Conservation (phyloP, 1,284 basidiomycete species). For the Exobasidium cylindrosporum region DNA sequence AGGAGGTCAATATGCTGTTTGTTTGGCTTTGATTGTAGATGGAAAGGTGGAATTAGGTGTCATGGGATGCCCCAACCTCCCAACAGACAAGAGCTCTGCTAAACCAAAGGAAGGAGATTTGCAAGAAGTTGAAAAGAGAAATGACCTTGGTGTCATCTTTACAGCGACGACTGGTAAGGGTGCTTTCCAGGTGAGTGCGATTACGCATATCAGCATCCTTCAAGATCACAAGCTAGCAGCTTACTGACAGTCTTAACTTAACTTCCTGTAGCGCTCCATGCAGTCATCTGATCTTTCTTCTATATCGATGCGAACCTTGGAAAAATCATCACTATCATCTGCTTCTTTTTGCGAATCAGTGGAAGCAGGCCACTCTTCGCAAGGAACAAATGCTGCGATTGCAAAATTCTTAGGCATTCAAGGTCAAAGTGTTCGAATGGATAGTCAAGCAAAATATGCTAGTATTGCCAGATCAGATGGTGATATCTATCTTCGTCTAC, state of each 20-base stretch:
- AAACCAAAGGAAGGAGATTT: constrained; percentile 52
- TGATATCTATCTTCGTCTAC: constrained; percentile 84
- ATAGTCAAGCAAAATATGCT: constrained; percentile 95
- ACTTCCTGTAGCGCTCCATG: constrained; percentile 41
- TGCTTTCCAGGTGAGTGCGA: constrained; percentile 37
- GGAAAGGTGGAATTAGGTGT: constrained; percentile 72
- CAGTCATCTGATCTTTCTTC: constrained; percentile 21
- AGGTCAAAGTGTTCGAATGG: constrained; percentile 76
- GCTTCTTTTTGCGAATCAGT: constrained; percentile 85
- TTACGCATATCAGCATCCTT: not conserved
- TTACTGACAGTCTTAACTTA: not conserved
- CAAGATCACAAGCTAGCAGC: not conserved
- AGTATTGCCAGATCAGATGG: constrained; percentile 84
- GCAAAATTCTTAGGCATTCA: constrained; percentile 70
- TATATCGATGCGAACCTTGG: constrained; percentile 45
- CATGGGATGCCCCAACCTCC: constrained; percentile 91
- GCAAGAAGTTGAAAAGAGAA: constrained; percentile 26
- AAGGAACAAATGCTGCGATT: constrained; percentile 73
- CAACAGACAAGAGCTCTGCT: constrained; percentile 57
- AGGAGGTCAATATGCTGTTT: constrained; percentile 95
- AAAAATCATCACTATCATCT: constrained; percentile 55
- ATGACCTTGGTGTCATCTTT: constrained; percentile 48
- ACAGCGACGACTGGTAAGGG: constrained; percentile 48
- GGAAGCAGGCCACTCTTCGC: constrained; percentile 86
- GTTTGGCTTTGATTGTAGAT: constrained; percentile 83